A percentile compares a stretch with the other conserved stretches of the same genome.
Evolutionary conservation across 2,329 filamentous ascomycete species (phyloP).

Genomic region (Colletotrichum sp.): DNA sequence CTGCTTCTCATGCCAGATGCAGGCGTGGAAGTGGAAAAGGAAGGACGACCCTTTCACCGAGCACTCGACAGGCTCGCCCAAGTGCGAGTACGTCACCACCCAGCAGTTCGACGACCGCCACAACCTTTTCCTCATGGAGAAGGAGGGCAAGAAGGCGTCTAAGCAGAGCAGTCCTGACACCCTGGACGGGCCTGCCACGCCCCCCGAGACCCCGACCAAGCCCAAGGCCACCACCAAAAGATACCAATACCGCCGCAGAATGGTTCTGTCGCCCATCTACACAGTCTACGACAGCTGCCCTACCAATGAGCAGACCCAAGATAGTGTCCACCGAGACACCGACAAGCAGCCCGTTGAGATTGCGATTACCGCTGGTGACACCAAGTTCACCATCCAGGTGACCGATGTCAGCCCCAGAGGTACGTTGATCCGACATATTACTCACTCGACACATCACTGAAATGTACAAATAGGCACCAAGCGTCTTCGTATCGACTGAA

Average conservation of each 20-base stretch:
- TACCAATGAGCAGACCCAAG: too few relatives aligned
- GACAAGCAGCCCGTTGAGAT: not conserved
- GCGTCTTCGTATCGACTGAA: not conserved
- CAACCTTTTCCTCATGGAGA: not conserved
- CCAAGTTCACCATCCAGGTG: not conserved
- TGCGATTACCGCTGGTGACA: rapidly evolving
- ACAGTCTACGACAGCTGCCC: not conserved
- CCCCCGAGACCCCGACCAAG: not conserved
- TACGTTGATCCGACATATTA: not conserved
- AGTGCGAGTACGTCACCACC: not conserved
- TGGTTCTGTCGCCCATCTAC: not conserved
- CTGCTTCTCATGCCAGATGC: not conserved
- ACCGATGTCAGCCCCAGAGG: not conserved
- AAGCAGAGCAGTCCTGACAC: rapidly evolving
- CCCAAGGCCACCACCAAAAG: not conserved
- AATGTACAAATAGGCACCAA: not conserved
- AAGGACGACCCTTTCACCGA: slow-evolving; percentile 5
- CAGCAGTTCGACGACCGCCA: not conserved
- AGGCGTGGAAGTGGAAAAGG: not conserved
- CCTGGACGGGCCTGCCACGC: not conserved
- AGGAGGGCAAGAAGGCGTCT: too few relatives aligned
- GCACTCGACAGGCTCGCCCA: not conserved
- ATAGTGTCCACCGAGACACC: not conserved
- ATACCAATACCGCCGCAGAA: not conserved
- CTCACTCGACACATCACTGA: not conserved